Percentiles rank a stretch among this genome's conserved stretches.
These are phyloP conservation scores for Crepidotus variabilis DNA, from an alignment of 768 basidiomycete genomes.

Conservation along the genomic window DNA sequence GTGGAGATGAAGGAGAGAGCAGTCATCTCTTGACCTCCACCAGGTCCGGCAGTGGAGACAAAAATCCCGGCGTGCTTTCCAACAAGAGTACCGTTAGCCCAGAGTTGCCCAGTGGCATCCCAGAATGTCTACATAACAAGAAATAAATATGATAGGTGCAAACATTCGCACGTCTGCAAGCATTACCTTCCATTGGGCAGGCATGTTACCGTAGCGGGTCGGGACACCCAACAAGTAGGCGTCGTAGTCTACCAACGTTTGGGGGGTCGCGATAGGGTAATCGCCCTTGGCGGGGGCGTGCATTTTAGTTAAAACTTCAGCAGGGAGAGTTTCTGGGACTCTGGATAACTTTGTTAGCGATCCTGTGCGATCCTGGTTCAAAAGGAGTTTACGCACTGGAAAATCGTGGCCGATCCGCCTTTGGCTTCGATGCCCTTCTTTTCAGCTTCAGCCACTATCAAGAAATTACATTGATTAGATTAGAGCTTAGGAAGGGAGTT, in stretches of 20 bases:
- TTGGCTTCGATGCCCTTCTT: conserved; percentile 43
- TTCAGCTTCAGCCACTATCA: conserved; percentile 56
- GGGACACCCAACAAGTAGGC: conserved; percentile 76
- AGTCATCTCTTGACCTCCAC: conserved; percentile 70
- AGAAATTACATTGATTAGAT: conserved; percentile 6
- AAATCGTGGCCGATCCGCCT: conserved; percentile 49
- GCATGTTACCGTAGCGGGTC: conserved; percentile 78
- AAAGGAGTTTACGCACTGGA: conserved; percentile 39
- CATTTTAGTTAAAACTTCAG: conserved; percentile 65
- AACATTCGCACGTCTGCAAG: too few relatives aligned
- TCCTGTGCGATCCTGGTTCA: background rate
- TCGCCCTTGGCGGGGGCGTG: conserved; percentile 66
- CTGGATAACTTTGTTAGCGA: conserved; percentile 28
- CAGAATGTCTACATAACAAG: conserved; percentile 59
- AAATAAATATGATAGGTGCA: background rate
- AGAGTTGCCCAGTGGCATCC: conserved; percentile 69
- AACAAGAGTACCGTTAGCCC: conserved; percentile 49
- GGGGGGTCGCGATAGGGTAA: conserved; percentile 64
- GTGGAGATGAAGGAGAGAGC: conserved; percentile 43
- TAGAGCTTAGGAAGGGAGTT: background rate
- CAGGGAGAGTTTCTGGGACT: conserved; percentile 74
- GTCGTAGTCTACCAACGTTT: conserved; percentile 54
- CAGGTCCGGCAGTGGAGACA: conserved; percentile 60
- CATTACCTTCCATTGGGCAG: conserved; percentile 73
- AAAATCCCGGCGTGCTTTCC: conserved; percentile 73